Evolutionary conservation across 352 stramenopile genomes (phyloP).

Genomic region (Phytophthora fragariae): DNA sequence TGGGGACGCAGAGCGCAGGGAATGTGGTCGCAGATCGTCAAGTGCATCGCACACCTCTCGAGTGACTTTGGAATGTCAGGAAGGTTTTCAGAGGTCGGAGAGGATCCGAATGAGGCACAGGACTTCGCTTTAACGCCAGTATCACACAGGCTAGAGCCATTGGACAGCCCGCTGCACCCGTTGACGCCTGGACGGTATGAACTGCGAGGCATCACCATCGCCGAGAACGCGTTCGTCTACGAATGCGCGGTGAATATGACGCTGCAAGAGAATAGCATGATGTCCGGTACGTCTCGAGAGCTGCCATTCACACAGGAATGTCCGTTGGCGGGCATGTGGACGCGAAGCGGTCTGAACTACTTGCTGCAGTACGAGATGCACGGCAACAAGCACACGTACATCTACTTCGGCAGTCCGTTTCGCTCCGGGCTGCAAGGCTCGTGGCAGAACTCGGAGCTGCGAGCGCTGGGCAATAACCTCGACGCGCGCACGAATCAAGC

Average conservation of each 20-base stretch:
- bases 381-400: conserved; percentile 58
- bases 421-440: conserved; percentile 49
- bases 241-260: conserved; percentile 52
- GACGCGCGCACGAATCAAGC: conserved; percentile 33
- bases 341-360: conserved; percentile 48
- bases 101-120: conserved; percentile 35
- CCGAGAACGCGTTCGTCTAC: conserved; percentile 66
- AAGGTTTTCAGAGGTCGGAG: conserved; percentile 40
- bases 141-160: conserved; percentile 27
- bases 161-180: conserved; percentile 45
- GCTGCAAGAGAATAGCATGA: conserved; percentile 48
- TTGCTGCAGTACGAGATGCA: conserved; percentile 63
- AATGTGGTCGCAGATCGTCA: conserved; percentile 43
- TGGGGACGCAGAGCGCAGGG: conserved; percentile 39
- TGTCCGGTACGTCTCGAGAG: conserved; percentile 58
- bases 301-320: conserved; percentile 64
- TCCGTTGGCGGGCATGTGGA: conserved; percentile 56
- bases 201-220: conserved; percentile 64
- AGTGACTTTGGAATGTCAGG: conserved; percentile 23
- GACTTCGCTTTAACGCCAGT: conserved; percentile 41
- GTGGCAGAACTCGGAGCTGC: conserved; percentile 61
- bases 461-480: conserved; percentile 21
- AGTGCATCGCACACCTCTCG: conserved; percentile 41
- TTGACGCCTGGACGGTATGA: conserved; percentile 63
- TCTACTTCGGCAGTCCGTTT: conserved; percentile 56